phyloP scores from a whole-genome alignment of 768 basidiomycete species.

The Leucocoprinus birnbaumii region DNA sequence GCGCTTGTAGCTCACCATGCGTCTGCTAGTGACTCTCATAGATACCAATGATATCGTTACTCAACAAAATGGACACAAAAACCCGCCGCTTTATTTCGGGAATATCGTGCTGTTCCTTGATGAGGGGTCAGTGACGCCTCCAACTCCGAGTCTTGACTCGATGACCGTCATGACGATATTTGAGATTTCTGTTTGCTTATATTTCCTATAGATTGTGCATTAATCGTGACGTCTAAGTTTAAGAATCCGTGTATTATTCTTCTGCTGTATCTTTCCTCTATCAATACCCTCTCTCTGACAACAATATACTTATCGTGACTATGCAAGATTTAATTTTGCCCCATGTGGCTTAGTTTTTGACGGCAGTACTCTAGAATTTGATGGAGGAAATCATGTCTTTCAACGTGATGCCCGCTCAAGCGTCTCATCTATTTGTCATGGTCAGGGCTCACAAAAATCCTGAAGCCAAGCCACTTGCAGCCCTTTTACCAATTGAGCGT shows the following conservation, averaged over 20 bases:
- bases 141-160: neutral
- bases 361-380: neutral
- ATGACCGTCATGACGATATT: neutral
- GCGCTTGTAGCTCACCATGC: constrained; percentile 35
- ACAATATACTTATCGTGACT: constrained; percentile 6
- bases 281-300: constrained; percentile 3
- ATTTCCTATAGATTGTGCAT: constrained; percentile 8
- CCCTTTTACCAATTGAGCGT: neutral
- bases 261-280: constrained; percentile 2
- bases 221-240: constrained; percentile 6
- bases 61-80: constrained; percentile 3
- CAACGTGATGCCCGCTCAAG: neutral
- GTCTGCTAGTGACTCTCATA: constrained; percentile 36
- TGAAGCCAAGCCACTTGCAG: neutral
- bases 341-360: neutral
- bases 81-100: constrained; percentile 4
- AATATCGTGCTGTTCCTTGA: neutral
- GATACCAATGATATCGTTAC: constrained; percentile 34
- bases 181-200: constrained; percentile 3
- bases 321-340: neutral
- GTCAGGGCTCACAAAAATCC: neutral
- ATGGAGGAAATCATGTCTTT: neutral
- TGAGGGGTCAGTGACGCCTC: neutral
- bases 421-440: neutral
- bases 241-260: constrained; percentile 12